Base-by-base conservation (phyloP, 2,329 filamentous ascomycete genomes). In the Aspergillus niger region DNA sequence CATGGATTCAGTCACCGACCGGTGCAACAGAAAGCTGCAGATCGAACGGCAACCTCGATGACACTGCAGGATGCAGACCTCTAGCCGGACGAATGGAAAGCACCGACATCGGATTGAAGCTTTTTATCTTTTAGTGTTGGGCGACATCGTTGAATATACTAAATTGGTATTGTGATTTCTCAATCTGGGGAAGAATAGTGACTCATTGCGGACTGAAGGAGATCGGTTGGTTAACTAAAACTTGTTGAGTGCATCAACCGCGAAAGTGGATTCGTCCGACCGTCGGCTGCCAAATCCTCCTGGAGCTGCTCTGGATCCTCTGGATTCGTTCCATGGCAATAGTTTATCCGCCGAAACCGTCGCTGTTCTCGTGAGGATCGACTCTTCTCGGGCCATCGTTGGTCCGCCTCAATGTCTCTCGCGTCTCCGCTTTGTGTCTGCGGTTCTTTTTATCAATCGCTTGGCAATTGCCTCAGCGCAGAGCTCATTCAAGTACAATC, bases 1-100 rank as follows among this genome's bases (percentile, higher is more conserved):
- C 47, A 50, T 50, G 47, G 47, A 50, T 50, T 17, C 47, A 50
- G 47, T 50, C 47, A 50, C 47, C 47, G 47, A 50, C 47, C 47
- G 47, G 47, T 32, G 26, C 47, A 50, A 17, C 47, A 30, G 41
- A 22, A 30, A 15, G 47, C 26, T 50, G 47, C 47, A 50, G 47
- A 32, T 50, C 47, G 26, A 30, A n/a, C 26, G 28, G 20, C 41
- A 44, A 22, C 41, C 20, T 36, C 32, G 5, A 36, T 36, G 32
- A 36, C 32, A 36, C 32, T 44, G 41, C 41, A 44, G 41, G 8
- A 11, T 30, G 47, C 24, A 30, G 47, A 7, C 8, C 47, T 17
- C 47, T 17, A 5, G 32, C 26, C 47, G 47, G 47, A 50, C 47
- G 26, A 50, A 50, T 30, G 28, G 47, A 30, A 50, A 13, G 7